A percentile compares a stretch with the other conserved stretches of the same genome.
Evolutionary conservation across 2,329 filamentous ascomycete genomes (phyloP).

Genomic region (Fusarium globosum): DNA sequence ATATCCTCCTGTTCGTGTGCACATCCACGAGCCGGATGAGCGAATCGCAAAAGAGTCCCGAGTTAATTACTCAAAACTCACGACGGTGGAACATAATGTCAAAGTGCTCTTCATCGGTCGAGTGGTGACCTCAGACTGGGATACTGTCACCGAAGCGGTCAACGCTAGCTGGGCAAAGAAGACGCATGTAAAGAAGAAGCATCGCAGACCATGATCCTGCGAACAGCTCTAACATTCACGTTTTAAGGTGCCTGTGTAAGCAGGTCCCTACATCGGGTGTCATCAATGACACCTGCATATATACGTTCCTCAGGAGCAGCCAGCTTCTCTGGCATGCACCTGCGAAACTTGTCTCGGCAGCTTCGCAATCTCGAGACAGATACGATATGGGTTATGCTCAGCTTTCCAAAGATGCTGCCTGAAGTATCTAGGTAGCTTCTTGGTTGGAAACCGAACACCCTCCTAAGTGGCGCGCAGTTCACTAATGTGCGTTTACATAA

Average conservation of each 20-base stretch:
- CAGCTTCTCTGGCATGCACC: conserved; percentile 24
- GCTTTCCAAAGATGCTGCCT: conserved; percentile 6
- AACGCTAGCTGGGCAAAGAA: conserved; percentile 63
- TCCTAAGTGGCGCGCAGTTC: neutral
- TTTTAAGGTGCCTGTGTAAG: conserved; percentile 37
- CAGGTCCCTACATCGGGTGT: conserved; percentile 38
- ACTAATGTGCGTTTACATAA: conserved; percentile 7
- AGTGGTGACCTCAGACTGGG: conserved; percentile 54
- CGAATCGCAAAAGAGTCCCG: conserved; percentile 62
- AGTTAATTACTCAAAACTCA: conserved; percentile 67
- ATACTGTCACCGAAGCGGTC: conserved; percentile 58
- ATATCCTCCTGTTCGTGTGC: conserved; percentile 58
- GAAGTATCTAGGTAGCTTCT: neutral
- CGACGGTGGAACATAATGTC: conserved; percentile 68
- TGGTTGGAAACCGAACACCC: neutral
- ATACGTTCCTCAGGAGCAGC: conserved; percentile 47
- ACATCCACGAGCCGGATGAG: conserved; percentile 57
- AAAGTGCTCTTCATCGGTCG: conserved; percentile 68
- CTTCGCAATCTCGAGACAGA: conserved; percentile 24
- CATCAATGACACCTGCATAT: conserved; percentile 40
- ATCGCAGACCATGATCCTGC: conserved; percentile 28
- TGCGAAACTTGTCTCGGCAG: conserved; percentile 35
- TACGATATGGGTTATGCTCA: neutral
- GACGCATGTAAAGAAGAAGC: conserved; percentile 49
- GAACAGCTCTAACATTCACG: conserved; percentile 36